Base-by-base conservation (phyloP, 495 filamentous ascomycete genomes). In the Mytilinidion resinicola region DNA sequence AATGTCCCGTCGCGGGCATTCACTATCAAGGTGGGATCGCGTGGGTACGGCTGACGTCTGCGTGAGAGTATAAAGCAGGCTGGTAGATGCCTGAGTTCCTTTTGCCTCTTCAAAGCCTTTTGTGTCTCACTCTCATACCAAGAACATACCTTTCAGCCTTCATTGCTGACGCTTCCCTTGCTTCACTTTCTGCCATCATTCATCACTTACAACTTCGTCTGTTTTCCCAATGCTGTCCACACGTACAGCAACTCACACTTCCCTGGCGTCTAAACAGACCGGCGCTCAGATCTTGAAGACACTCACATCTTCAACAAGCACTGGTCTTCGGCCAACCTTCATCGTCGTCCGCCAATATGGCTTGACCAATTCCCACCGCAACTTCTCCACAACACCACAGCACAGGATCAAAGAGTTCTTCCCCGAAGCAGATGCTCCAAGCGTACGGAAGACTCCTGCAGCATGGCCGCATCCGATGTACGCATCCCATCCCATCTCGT, bases 401-500 rank as follows among this genome's bases (percentile, higher is more conserved):
- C 46, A 50, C n/a, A 49, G 33, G 15, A 62, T 72, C 41, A 71
- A 69, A 34, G 72, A 74, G 42, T 73, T 72, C 66, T 76, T 76
- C 60, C 74, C 74, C 10, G 53, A 61, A 14, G 62, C 66, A 15
- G 61, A 71, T 20, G 60, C 69, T 12, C 57, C 64, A 7, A 56
- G 62, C 30, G 69, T 76, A 57, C 51, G 60, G 20, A 64, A 55
- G 38, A 76, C 73, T 1, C 76, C 80, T 14, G 67, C 85, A 36
- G 79, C 85, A 57, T 90, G 86, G 85, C 76, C 79, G 0, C 87
- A 90, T 69, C 86, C 84, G 60, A 76, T 81, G 61, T 87, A 73
- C 78, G 75, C 52, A 67, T 49, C 46, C 8, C 21, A 30, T 30
- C 25, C 25, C 25, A 30, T 30, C 10, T 12, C 25, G 36, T 55